Evolutionary conservation across 371 early-diverging fungal species (phyloP).

Genomic region (Lichtheimia ornata): DNA sequence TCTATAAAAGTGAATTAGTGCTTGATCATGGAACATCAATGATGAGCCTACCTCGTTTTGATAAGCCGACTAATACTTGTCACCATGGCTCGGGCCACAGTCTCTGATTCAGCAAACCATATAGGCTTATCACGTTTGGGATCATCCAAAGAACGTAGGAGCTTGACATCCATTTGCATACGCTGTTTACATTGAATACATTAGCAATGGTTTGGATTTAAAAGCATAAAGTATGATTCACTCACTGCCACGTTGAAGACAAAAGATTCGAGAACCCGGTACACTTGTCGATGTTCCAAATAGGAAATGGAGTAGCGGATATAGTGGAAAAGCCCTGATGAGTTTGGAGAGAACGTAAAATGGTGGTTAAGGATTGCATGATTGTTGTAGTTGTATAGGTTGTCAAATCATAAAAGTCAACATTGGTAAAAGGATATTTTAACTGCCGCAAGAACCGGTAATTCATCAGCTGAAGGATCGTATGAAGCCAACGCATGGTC

Average conservation of each 20-base stretch:
- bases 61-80: constrained; percentile 61
- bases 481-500: constrained; percentile 75
- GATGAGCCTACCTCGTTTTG: constrained; percentile 38
- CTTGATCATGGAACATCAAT: background rate
- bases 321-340: constrained; percentile 62
- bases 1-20: constrained; percentile 20
- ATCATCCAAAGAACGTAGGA: constrained; percentile 61
- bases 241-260: constrained; percentile 60
- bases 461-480: constrained; percentile 76
- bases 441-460: constrained; percentile 62
- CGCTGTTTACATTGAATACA: constrained; percentile 26
- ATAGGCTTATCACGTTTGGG: constrained; percentile 60
- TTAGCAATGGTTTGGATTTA: background rate
- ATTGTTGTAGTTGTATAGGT: background rate
- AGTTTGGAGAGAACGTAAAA: constrained; percentile 39
- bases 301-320: constrained; percentile 63
- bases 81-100: constrained; percentile 61
- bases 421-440: constrained; percentile 39
- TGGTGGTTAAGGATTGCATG: constrained; percentile 36
- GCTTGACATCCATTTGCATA: constrained; percentile 62
- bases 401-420: constrained; percentile 12
- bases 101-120: constrained; percentile 73
- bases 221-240: background rate
- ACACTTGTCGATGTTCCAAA: constrained; percentile 67
- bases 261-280: constrained; percentile 65